These are phyloP conservation scores for Talaromyces atroroseus DNA, from an alignment of 2,329 filamentous ascomycete species.

Conservation along the genomic window DNA sequence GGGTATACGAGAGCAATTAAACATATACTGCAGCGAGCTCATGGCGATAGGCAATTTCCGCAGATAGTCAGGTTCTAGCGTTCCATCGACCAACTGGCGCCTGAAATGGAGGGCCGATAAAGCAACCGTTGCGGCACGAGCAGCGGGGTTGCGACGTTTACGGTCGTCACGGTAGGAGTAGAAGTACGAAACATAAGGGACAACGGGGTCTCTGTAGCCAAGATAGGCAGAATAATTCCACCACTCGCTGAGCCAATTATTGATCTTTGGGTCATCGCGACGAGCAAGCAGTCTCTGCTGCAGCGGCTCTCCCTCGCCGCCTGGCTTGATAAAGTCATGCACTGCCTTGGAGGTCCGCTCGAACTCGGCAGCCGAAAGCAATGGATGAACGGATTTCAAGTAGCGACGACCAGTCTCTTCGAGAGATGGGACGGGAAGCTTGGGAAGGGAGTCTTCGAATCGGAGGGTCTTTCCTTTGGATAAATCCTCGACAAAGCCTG, in stretches of 20 bases:
- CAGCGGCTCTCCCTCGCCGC: conserved; percentile 72
- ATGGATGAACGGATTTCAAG: conserved; percentile 61
- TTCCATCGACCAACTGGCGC: conserved; percentile 75
- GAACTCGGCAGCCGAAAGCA: conserved; percentile 55
- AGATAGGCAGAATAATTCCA: conserved; percentile 97
- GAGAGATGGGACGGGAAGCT: conserved; percentile 57
- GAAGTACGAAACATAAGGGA: conserved; percentile 98
- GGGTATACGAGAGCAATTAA: conserved; percentile 84
- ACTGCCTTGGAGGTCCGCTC: conserved; percentile 70
- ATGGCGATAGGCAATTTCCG: conserved; percentile 96
- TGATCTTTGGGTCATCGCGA: conserved; percentile 70
- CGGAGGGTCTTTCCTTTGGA: conserved; percentile 61
- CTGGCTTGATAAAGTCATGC: conserved; percentile 81
- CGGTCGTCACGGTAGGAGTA: conserved; percentile 97
- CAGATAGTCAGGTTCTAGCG: conserved; percentile 96
- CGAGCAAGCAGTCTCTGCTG: conserved; percentile 81
- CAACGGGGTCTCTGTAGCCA: conserved; percentile 86
- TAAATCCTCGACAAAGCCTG: conserved; percentile 61
- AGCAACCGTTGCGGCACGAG: conserved; percentile 86
- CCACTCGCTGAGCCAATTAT: conserved; percentile 97
- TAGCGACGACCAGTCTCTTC: conserved; percentile 61
- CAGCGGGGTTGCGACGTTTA: conserved; percentile 76
- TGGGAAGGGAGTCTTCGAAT: conserved; percentile 61
- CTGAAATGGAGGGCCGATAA: conserved; percentile 89
- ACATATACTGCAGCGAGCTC: conserved; percentile 99